Percentiles rank a stretch among this genome's conserved stretches.
Evolutionary conservation across 805 yeast species (phyloP).

Genomic region (Metschnikowia amazonensis): DNA sequence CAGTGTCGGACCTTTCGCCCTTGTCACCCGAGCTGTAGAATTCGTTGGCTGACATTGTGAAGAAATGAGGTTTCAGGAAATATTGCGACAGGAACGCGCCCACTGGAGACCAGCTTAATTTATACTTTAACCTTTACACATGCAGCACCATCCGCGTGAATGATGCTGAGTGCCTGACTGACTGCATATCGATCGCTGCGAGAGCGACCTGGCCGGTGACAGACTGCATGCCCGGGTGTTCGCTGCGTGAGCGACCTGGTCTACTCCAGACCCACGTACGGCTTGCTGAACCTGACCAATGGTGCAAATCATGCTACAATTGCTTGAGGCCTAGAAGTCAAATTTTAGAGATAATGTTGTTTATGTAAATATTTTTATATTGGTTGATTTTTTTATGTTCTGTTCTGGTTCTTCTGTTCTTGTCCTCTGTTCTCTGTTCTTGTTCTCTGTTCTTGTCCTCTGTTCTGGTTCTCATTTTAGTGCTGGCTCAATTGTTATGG

Average conservation of each 20-base stretch:
- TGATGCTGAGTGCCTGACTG: neutral
- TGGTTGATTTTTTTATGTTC: no score
- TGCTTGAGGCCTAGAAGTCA: no score
- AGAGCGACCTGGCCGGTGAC: neutral
- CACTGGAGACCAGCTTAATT: neutral
- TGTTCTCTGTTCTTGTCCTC: no score
- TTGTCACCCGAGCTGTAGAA: slow-evolving; percentile 44
- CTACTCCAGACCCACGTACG: neutral
- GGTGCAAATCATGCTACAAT: neutral
- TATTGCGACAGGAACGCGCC: neutral
- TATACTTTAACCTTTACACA: neutral
- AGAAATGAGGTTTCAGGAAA: neutral
- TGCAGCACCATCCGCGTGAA: slow-evolving; percentile 1
- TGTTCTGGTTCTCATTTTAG: no score
- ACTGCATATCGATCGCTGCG: slow-evolving; percentile 1
- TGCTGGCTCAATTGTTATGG: no score
- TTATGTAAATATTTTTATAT: no score
- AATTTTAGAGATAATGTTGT: no score
- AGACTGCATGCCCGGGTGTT: no score
- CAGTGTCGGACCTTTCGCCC: slow-evolving; percentile 14
- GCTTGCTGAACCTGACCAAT: neutral
- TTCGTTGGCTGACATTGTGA: slow-evolving; percentile 53
- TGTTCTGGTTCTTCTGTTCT: no score
- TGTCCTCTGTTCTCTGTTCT: no score
- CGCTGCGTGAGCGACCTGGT: no score